Evolutionary conservation across 192 early-diverging fungal species (phyloP).

Genomic region (Linnemannia elongata): DNA sequence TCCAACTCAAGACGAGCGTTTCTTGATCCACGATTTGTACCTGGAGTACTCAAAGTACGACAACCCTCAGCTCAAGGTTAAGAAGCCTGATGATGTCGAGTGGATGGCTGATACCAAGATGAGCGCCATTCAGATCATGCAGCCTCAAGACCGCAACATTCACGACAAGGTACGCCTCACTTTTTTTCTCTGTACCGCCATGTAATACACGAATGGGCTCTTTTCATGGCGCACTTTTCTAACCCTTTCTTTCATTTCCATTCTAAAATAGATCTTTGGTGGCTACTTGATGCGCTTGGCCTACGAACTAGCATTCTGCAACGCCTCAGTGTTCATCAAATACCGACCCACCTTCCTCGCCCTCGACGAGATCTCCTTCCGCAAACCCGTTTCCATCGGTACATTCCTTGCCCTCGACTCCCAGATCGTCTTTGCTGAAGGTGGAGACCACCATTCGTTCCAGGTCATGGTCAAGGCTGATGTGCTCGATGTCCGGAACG

Average conservation of each 20-base stretch:
- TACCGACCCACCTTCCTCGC: constrained; percentile 71
- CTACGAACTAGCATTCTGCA: constrained; percentile 86
- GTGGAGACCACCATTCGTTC: constrained; percentile 67
- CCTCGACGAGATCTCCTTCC: constrained; percentile 82
- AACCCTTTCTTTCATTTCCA: neutral
- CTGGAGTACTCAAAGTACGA: constrained; percentile 76
- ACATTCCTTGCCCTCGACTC: constrained; percentile 79
- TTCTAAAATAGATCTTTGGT: constrained; percentile 70
- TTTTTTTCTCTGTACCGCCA: neutral
- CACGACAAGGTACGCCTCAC: constrained; percentile 40
- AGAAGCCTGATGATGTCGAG: constrained; percentile 62
- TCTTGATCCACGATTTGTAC: constrained; percentile 85
- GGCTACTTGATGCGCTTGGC: constrained; percentile 89
- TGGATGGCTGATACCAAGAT: constrained; percentile 87
- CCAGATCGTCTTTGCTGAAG: constrained; percentile 83
- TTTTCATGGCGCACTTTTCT: neutral
- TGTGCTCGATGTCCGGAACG: constrained; percentile 78
- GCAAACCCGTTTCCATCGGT: constrained; percentile 89
- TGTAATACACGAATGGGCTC: neutral
- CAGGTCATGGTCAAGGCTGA: constrained; percentile 82
- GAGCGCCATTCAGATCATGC: constrained; percentile 74
- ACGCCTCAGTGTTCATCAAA: constrained; percentile 77
- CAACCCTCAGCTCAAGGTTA: constrained; percentile 45
- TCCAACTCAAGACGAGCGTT: constrained; percentile 83
- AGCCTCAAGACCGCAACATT: constrained; percentile 76